Evolutionary conservation across 495 filamentous ascomycete genomes (phyloP).

Genomic region (Penicillium longicatenatum): DNA sequence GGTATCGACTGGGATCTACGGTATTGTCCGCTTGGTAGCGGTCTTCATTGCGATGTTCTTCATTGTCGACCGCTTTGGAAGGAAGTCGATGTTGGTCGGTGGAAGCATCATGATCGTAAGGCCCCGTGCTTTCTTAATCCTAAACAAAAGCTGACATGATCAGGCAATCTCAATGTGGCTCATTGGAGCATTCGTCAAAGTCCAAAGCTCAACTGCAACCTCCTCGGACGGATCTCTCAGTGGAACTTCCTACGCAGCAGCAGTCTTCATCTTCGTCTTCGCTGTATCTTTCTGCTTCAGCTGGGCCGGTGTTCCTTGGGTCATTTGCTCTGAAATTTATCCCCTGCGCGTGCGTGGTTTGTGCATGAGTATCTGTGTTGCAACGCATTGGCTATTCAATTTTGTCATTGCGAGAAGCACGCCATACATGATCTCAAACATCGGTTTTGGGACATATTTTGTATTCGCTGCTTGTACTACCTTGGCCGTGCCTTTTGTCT

Average conservation of each 20-base stretch:
- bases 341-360: conserved; percentile 49
- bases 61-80: conserved; percentile 25
- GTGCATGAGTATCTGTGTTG: conserved; percentile 43
- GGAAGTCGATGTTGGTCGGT: conserved; percentile 11
- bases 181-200: neutral
- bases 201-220: conserved; percentile 46
- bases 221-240: conserved; percentile 21
- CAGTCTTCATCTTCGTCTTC: conserved; percentile 66
- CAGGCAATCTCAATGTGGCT: neutral
- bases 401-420: conserved; percentile 17
- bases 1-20: conserved; percentile 25
- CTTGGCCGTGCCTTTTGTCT: conserved; percentile 51
- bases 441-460: conserved; percentile 47
- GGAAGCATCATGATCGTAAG: conserved; percentile 6
- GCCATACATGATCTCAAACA: conserved; percentile 36
- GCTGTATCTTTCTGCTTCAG: conserved; percentile 64
- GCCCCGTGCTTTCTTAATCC: neutral
- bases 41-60: conserved; percentile 20
- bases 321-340: conserved; percentile 49
- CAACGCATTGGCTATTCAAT: conserved; percentile 23
- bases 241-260: conserved; percentile 51
- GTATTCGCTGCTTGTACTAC: conserved; percentile 31
- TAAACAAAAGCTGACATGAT: neutral
- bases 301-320: conserved; percentile 64
- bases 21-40: conserved; percentile 16